Percentiles rank a stretch among this genome's conserved stretches.
Conservation (phyloP, 495 filamentous ascomycete species). For the Podospora tetraspora region DNA sequence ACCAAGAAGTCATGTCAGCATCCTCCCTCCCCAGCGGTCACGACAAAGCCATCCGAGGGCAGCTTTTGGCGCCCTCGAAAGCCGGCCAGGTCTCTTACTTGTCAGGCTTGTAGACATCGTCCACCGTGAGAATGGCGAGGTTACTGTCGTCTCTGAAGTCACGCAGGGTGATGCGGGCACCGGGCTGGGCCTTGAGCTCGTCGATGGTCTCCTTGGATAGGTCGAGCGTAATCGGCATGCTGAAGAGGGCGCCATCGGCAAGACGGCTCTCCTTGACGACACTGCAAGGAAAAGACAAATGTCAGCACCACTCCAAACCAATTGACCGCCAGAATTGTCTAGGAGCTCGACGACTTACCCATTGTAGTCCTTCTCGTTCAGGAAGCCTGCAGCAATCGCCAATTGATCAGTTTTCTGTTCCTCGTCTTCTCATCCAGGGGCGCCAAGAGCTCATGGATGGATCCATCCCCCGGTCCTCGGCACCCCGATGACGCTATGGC, state of each 20-base stretch:
- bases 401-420: slow-evolving; percentile 19
- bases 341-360: slow-evolving; percentile 51
- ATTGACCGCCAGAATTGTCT: not conserved
- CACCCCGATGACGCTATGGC: slow-evolving; percentile 14
- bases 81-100: slow-evolving; percentile 58
- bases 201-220: slow-evolving; percentile 67
- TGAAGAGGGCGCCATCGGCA: slow-evolving; percentile 85
- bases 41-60: too few relatives aligned
- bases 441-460: not conserved
- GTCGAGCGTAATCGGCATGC: slow-evolving; percentile 95
- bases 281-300: slow-evolving; percentile 39
- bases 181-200: slow-evolving; percentile 65
- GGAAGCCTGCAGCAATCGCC: slow-evolving; percentile 62
- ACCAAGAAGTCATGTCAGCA: slow-evolving; percentile 2
- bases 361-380: slow-evolving; percentile 95
- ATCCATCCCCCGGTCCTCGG: not conserved
- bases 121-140: slow-evolving; percentile 89
- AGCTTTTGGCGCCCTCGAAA: not conserved
- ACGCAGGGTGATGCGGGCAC: slow-evolving; percentile 76
- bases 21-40: not conserved
- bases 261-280: slow-evolving; percentile 85
- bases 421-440: not conserved
- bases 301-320: not conserved
- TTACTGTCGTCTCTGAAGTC: slow-evolving; percentile 96
- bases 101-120: slow-evolving; percentile 93